Evolutionary conservation across 2,329 filamentous ascomycete genomes (phyloP).

Genomic region (Colletotrichum plurivorum): DNA sequence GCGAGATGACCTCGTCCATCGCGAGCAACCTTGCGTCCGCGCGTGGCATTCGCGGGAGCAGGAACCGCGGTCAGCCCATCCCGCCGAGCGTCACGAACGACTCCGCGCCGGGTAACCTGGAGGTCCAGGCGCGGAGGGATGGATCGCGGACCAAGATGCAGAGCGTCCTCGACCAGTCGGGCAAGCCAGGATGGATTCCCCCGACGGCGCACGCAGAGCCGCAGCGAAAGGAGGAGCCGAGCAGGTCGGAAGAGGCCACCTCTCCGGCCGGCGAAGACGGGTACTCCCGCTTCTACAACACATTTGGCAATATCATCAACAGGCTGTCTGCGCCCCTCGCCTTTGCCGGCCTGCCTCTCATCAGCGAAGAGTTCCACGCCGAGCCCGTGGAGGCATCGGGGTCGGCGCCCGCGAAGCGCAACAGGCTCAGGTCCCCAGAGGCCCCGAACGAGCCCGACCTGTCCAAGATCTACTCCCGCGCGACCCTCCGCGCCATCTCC

Average conservation of each 20-base stretch:
- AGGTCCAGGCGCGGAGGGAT: slow-evolving; percentile 67
- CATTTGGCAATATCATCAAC: slow-evolving; percentile 90
- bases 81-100: slow-evolving; percentile 82
- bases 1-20: slow-evolving; percentile 85
- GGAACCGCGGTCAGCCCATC: slow-evolving; percentile 75
- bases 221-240: slow-evolving; percentile 44
- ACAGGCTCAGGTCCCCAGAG: slow-evolving; percentile 51
- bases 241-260: slow-evolving; percentile 47
- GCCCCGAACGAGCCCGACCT: slow-evolving; percentile 77
- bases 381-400: slow-evolving; percentile 54
- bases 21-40: slow-evolving; percentile 90
- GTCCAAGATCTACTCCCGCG: slow-evolving; percentile 85
- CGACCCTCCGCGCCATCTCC: slow-evolving; percentile 83
- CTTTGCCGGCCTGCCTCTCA: slow-evolving; percentile 90
- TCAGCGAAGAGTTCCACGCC: slow-evolving; percentile 60
- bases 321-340: slow-evolving; percentile 91
- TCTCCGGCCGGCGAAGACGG: slow-evolving; percentile 74
- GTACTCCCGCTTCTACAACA: slow-evolving; percentile 92
- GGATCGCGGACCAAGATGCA: slow-evolving; percentile 68
- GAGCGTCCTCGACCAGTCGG: slow-evolving; percentile 67
- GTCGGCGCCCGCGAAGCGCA: slow-evolving; percentile 54
- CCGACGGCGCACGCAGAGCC: slow-evolving; percentile 51
- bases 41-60: slow-evolving; percentile 77
- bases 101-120: slow-evolving; percentile 79
- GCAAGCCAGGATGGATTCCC: slow-evolving; percentile 68